A percentile compares a stretch with the other conserved stretches of the same genome.
Conservation (phyloP, 768 basidiomycete species). For the Kondoa subrosea region DNA sequence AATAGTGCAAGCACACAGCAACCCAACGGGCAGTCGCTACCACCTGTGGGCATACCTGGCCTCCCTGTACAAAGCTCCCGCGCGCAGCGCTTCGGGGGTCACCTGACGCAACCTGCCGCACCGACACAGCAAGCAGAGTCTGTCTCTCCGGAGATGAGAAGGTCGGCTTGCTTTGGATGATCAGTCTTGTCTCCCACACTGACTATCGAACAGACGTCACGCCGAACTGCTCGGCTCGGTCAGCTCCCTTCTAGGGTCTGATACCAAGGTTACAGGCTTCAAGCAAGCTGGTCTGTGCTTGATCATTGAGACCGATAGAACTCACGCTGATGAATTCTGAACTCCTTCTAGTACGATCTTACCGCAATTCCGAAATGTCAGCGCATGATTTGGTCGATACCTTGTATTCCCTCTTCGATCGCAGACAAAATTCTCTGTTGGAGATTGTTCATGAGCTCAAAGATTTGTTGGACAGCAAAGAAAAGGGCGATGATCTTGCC, state of each 20-base stretch:
- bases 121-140: constrained; percentile 11
- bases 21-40: neutral
- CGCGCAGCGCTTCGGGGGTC: neutral
- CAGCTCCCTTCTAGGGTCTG: constrained; percentile 31
- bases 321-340: constrained; percentile 45
- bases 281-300: constrained; percentile 25
- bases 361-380: constrained; percentile 54
- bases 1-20: constrained; percentile 18
- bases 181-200: neutral
- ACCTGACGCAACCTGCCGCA: constrained; percentile 9
- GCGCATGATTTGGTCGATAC: constrained; percentile 75
- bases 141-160: neutral
- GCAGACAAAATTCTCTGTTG: constrained; percentile 53
- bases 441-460: constrained; percentile 38
- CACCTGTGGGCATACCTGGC: neutral
- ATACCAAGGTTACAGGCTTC: constrained; percentile 34
- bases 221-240: constrained; percentile 50
- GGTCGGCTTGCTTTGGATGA: neutral
- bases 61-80: neutral
- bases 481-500: constrained; percentile 62
- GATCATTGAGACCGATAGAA: constrained; percentile 44
- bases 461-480: constrained; percentile 63
- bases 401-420: constrained; percentile 60
- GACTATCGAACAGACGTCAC: constrained; percentile 47
- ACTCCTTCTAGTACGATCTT: constrained; percentile 58